Percentiles rank a stretch among this genome's conserved stretches.
phyloP scores from a whole-genome alignment of 2,329 filamentous ascomycete species.

The Trematosphaeria pertusa region DNA sequence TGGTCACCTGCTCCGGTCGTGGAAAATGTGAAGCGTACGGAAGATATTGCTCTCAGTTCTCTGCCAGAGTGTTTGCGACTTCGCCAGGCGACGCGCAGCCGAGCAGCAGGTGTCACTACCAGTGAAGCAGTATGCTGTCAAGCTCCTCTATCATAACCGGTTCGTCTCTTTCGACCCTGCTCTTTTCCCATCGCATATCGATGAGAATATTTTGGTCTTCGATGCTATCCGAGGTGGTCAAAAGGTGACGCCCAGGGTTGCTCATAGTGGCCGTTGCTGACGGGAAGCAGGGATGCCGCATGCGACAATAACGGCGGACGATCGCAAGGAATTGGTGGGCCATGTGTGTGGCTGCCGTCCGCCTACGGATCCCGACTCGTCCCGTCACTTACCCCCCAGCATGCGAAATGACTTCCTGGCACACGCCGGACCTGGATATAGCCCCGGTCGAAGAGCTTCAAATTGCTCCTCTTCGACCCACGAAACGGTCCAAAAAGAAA shows the following conservation, averaged over 20 bases:
- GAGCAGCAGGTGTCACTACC: too few species aligned
- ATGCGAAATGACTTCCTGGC: constrained; percentile 14
- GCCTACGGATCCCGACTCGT: constrained; percentile 42
- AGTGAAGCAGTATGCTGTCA: too few species aligned
- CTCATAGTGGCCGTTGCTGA: constrained; percentile 18
- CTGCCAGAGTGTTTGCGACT: too few species aligned
- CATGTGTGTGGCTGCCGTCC: constrained; percentile 35
- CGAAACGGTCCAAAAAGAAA: constrained; percentile 14
- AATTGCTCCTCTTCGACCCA: constrained; percentile 5
- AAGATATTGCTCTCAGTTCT: too few species aligned
- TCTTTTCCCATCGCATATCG: too few species aligned
- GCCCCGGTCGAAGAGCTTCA: background rate
- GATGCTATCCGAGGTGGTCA: too few species aligned
- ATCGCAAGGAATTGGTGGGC: constrained; percentile 41
- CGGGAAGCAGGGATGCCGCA: constrained; percentile 40
- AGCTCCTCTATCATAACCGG: too few species aligned
- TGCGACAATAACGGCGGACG: constrained; percentile 36
- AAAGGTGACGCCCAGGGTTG: constrained; percentile 1
- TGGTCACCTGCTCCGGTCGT: constrained; percentile 36
- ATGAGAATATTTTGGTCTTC: too few species aligned
- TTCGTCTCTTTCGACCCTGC: too few species aligned
- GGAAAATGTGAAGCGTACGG: background rate
- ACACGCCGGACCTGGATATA: constrained; percentile 8
- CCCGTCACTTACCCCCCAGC: constrained; percentile 30
- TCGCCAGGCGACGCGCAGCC: too few species aligned